A percentile compares a stretch with the other conserved stretches of the same genome.
These are phyloP conservation scores for Xylariales sp. DNA, from an alignment of 2,329 filamentous ascomycete species.

Conservation along the genomic window DNA sequence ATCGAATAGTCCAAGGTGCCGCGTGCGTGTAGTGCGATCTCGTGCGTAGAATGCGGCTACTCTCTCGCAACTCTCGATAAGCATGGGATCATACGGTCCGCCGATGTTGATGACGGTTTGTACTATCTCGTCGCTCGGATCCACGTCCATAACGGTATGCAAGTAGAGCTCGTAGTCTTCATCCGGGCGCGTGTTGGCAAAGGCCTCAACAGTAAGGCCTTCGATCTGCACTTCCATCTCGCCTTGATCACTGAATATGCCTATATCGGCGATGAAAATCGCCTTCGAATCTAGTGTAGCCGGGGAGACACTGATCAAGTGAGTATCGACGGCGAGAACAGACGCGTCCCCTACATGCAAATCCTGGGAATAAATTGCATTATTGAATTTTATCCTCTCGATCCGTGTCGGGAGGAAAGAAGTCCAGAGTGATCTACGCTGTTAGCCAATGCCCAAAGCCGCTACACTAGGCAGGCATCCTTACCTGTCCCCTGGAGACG, in stretches of 20 bases:
- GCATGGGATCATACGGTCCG: constrained; percentile 12
- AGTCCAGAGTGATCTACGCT: constrained; percentile 34
- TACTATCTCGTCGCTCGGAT: constrained; percentile 36
- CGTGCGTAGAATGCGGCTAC: constrained; percentile 30
- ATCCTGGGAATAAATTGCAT: constrained; percentile 20
- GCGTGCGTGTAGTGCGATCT: no score
- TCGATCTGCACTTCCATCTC: constrained; percentile 24
- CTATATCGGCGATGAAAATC: constrained; percentile 24
- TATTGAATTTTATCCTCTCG: constrained; percentile 31
- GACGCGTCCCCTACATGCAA: constrained; percentile 9
- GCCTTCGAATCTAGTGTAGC: constrained; percentile 19
- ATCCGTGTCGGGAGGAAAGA: constrained; percentile 35
- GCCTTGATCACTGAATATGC: constrained; percentile 22
- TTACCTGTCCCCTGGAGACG: constrained; percentile 35
- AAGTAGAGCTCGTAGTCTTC: constrained; percentile 28
- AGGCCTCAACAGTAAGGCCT: constrained; percentile 21
- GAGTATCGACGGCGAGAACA: constrained; percentile 30
- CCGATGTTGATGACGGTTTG: constrained; percentile 4
- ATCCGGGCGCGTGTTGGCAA: constrained; percentile 21
- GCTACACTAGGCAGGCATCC: no score
- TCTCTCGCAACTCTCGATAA: constrained; percentile 32
- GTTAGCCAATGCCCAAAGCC: constrained; percentile 11
- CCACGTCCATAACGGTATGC: constrained; percentile 30
- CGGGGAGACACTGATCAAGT: constrained; percentile 12
- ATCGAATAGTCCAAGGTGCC: no score